A percentile compares a stretch with the other conserved stretches of the same genome.
Conservation (phyloP, 192 early-diverging fungal genomes). For the Umbelopsis sp. region DNA sequence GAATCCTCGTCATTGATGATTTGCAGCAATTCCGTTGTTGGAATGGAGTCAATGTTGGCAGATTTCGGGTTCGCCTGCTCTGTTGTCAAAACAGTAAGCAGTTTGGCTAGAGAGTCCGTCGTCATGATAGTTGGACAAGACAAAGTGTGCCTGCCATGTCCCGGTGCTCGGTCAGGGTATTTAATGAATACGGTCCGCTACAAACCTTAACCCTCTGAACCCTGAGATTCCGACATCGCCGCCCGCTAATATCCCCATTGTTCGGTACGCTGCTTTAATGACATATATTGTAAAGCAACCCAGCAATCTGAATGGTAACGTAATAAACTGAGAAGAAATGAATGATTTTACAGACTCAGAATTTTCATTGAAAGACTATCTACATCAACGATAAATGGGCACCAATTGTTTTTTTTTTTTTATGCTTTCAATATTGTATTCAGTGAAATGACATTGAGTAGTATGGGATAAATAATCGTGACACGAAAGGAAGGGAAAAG, state of each 20-base stretch:
- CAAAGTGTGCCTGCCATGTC: neutral
- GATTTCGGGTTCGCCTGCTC: slow-evolving; percentile 24
- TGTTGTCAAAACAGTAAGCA: slow-evolving; percentile 10
- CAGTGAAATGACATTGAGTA: too few species aligned
- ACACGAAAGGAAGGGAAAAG: too few species aligned
- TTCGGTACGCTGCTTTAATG: too few species aligned
- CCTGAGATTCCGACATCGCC: neutral
- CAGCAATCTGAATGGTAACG: too few species aligned
- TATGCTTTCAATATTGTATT: too few species aligned
- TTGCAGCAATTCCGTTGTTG: slow-evolving; percentile 18
- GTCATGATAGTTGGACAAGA: neutral
- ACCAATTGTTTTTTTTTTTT: too few species aligned
- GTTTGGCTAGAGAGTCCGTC: neutral
- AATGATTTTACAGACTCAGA: too few species aligned
- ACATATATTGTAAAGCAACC: neutral
- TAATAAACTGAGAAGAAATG: too few species aligned
- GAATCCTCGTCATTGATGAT: slow-evolving; percentile 30
- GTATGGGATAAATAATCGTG: too few species aligned
- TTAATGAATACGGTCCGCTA: neutral
- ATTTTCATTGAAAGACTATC: too few species aligned
- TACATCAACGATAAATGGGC: too few species aligned
- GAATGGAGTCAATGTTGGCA: slow-evolving; percentile 18
- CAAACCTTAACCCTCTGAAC: neutral
- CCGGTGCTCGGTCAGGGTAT: neutral
- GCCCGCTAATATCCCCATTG: neutral